Conservation (phyloP, 345 rosid species). For the Pistacia integerrima region DNA sequence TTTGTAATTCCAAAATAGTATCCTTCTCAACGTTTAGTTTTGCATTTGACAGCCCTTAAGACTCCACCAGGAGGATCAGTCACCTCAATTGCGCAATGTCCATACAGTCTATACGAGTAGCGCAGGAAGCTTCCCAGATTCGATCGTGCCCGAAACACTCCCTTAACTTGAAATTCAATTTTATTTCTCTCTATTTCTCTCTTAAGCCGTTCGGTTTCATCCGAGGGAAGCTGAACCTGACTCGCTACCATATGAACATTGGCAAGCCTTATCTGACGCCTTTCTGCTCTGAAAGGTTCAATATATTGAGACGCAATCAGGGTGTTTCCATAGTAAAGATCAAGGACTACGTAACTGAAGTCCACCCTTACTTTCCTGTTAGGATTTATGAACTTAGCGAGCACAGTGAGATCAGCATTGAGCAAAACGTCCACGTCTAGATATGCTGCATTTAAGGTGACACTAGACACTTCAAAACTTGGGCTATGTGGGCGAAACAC, state of each 20-base stretch:
- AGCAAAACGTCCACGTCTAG: conserved; percentile 66
- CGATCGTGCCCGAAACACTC: conserved; percentile 67
- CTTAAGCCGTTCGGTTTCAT: conserved; percentile 49
- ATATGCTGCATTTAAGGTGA: conserved; percentile 72
- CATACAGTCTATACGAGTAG: conserved; percentile 73
- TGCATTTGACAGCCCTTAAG: conserved; percentile 56
- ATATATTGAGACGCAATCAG: conserved; percentile 67
- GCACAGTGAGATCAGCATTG: conserved; percentile 66
- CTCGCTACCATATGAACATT: conserved; percentile 66
- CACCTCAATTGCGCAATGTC: conserved; percentile 53
- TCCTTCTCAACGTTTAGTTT: conserved; percentile 57
- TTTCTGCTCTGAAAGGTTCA: conserved; percentile 66
- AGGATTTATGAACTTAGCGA: conserved; percentile 87
- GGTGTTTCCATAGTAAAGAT: conserved; percentile 63
- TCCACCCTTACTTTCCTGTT: conserved; percentile 74
- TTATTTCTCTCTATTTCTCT: conserved; percentile 53
- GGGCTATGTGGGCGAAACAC: conserved; percentile 78
- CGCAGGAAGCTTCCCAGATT: conserved; percentile 59
- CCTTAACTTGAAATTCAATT: conserved; percentile 56
- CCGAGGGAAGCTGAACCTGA: conserved; percentile 62
- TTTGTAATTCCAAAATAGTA: background rate
- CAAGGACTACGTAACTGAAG: conserved; percentile 62
- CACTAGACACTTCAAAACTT: conserved; percentile 57
- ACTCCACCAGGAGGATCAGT: conserved; percentile 77
- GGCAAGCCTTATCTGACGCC: conserved; percentile 40